These are phyloP conservation scores for Nakataea oryzae DNA, from an alignment of 2,329 filamentous ascomycete species.

Conservation along the genomic window DNA sequence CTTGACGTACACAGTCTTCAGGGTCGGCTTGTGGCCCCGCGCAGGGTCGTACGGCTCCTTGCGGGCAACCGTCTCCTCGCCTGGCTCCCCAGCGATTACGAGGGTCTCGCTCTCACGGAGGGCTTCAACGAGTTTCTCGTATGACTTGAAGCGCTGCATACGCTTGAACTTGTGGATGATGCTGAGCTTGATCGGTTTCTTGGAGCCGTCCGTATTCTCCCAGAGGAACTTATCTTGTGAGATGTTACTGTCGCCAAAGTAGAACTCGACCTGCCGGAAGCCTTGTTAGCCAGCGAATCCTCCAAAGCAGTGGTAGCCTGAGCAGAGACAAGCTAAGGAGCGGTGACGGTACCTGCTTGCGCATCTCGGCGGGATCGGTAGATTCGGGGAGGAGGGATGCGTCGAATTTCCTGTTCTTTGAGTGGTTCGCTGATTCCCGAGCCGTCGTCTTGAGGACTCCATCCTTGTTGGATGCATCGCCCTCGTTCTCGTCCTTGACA, in stretches of 20 bases:
- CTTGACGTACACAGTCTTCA: slow-evolving; percentile 78
- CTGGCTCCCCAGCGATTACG: slow-evolving; percentile 63
- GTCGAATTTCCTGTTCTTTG: slow-evolving; percentile 61
- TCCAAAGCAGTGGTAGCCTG: neutral
- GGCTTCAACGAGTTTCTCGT: slow-evolving; percentile 71
- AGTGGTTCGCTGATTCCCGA: slow-evolving; percentile 18
- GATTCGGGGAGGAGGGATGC: slow-evolving; percentile 57
- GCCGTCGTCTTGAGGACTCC: slow-evolving; percentile 32
- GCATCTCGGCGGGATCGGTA: slow-evolving; percentile 70
- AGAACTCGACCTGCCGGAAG: slow-evolving; percentile 75
- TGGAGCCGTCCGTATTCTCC: slow-evolving; percentile 65
- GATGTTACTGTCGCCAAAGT: slow-evolving; percentile 88
- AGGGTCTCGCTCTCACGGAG: slow-evolving; percentile 68
- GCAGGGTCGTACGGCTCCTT: slow-evolving; percentile 58
- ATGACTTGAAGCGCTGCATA: slow-evolving; percentile 90
- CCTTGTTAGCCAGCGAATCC: slow-evolving; percentile 6
- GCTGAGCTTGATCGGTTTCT: slow-evolving; percentile 71
- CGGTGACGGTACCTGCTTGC: slow-evolving; percentile 55
- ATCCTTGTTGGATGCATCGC: slow-evolving; percentile 4
- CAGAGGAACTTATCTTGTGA: slow-evolving; percentile 82
- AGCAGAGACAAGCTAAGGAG: neutral
- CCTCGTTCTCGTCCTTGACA: slow-evolving; percentile 11
- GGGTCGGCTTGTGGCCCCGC: slow-evolving; percentile 51
- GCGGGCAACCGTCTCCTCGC: slow-evolving; percentile 63
- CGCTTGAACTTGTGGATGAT: slow-evolving; percentile 82